Base-by-base conservation (phyloP, 805 yeast genomes). In the Barnettozyma sucrosica region DNA sequence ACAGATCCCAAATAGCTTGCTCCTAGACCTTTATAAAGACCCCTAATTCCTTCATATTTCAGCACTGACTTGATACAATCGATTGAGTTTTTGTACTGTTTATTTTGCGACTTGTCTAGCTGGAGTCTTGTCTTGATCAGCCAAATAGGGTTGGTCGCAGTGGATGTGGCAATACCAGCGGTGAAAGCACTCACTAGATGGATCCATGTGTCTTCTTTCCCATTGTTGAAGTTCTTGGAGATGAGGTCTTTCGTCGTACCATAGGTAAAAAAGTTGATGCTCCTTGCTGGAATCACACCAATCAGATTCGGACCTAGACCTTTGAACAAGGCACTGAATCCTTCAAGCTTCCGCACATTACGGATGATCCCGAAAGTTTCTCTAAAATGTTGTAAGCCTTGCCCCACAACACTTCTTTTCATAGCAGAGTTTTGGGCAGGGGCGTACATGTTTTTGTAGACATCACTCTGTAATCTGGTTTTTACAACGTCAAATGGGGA, bases 91-190 rank as follows among this genome's bases (percentile, higher is more conserved):
- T 76, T 82, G 64, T 92, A 93, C 52, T 76, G 75, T 54, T 82
- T 80, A 10, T 68, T 57, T n/a, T 69, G 66, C 1, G 86, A 76
- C 62, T 83, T 85, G 65, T 93, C 99, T 45, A 93, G 73, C 63
- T 93, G 99, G 45, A 93, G 76, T 59, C 99, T 75, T 1, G 99
- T 93, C 68, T 93, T 93, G 51, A 93, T 83, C 51, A 93, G 71
- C 99, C 99, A 93, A 49, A 93, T 93, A 11, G 99, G 99, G 64
- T 93, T 93, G 0, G 99, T 93, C 13, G 89, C 96, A 0, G 99
- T 92, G 5, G 96, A 84, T 0, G 99, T 93, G 16, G 84, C 92
- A 62, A 92, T 72, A 5, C 99, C 99, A 0, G 99, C 99, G 57
- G 76, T 75, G 0, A 90, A 81, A 6, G 97, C 99, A 2, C 97